Evolutionary conservation across 2,329 filamentous ascomycete genomes (phyloP).

Genomic region (Penicillium sp.): DNA sequence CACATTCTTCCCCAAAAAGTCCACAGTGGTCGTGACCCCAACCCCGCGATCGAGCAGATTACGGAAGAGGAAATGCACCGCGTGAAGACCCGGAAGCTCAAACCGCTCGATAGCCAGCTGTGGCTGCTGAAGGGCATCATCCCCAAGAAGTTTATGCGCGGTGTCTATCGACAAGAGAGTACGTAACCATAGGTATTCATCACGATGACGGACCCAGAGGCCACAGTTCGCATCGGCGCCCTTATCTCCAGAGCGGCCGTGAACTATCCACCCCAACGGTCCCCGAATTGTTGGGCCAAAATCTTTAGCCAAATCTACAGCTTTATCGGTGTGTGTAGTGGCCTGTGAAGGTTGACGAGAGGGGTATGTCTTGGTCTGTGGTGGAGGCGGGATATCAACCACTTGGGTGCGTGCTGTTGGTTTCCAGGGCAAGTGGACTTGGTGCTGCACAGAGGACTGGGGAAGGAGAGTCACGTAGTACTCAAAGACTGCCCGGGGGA

Average conservation of each 20-base stretch:
- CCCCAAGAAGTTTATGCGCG: conserved; percentile 20
- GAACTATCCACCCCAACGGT: conserved; percentile 37
- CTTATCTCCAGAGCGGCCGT: conserved; percentile 47
- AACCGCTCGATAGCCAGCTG: conserved; percentile 44
- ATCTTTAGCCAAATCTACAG: conserved; percentile 13
- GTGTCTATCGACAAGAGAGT: conserved; percentile 19
- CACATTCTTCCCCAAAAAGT: conserved; percentile 43
- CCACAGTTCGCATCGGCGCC: conserved; percentile 48
- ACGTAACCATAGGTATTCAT: conserved; percentile 49
- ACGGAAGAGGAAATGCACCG: conserved; percentile 42
- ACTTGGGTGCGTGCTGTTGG: conserved; percentile 22
- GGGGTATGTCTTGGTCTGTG: conserved; percentile 22
- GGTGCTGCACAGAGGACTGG: conserved; percentile 25
- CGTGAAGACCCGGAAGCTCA: conserved; percentile 47
- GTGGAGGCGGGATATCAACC: conserved; percentile 20
- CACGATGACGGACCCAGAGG: conserved; percentile 44
- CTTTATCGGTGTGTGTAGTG: conserved; percentile 4
- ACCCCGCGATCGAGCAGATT: conserved; percentile 41
- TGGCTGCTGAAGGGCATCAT: conserved; percentile 4
- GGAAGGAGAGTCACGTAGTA: conserved; percentile 32
- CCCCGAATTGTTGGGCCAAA: conserved; percentile 29
- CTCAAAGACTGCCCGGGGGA: conserved; percentile 35
- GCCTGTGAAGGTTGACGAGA: conserved; percentile 23
- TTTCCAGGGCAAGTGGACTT: conserved; percentile 29
- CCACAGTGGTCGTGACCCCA: conserved; percentile 35